These are phyloP conservation scores for Phlebiopsis gigantea DNA, from an alignment of 768 basidiomycete species.

Conservation along the genomic window DNA sequence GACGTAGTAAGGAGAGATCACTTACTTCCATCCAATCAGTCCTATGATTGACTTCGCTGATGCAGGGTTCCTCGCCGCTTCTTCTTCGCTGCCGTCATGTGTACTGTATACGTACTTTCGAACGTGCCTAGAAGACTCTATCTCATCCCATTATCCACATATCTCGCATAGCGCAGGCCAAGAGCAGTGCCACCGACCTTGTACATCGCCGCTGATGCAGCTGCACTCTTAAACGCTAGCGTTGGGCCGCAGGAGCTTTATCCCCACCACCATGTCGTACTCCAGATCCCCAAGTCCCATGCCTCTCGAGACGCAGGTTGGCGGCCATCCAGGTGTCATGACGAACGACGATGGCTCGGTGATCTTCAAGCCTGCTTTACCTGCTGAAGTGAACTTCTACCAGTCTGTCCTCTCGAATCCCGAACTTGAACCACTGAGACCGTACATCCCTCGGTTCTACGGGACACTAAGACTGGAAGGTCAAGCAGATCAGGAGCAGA, in stretches of 20 bases:
- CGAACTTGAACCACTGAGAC: conserved; percentile 39
- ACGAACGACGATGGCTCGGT: conserved; percentile 68
- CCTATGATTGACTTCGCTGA: no score
- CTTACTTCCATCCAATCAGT: no score
- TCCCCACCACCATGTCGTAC: not conserved
- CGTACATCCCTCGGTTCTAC: conserved; percentile 69
- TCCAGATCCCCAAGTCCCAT: not conserved
- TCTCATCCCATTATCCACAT: no score
- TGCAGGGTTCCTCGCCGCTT: no score
- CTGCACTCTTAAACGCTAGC: not conserved
- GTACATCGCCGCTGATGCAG: not conserved
- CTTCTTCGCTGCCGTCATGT: no score
- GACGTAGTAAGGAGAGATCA: no score
- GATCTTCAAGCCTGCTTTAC: conserved; percentile 73
- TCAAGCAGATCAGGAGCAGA: conserved; percentile 37
- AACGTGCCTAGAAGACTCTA: no score
- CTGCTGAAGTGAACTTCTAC: conserved; percentile 70
- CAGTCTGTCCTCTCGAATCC: conserved; percentile 40
- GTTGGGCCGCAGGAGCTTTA: not conserved
- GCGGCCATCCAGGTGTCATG: conserved; percentile 74
- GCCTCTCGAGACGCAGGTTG: conserved; percentile 61
- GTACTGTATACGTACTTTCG: not conserved
- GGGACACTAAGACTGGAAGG: conserved; percentile 76
- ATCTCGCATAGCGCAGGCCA: not conserved
- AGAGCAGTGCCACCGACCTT: not conserved